phyloP scores from a whole-genome alignment of 2,329 filamentous ascomycete genomes.

The Gaeumannomyces sp. region DNA sequence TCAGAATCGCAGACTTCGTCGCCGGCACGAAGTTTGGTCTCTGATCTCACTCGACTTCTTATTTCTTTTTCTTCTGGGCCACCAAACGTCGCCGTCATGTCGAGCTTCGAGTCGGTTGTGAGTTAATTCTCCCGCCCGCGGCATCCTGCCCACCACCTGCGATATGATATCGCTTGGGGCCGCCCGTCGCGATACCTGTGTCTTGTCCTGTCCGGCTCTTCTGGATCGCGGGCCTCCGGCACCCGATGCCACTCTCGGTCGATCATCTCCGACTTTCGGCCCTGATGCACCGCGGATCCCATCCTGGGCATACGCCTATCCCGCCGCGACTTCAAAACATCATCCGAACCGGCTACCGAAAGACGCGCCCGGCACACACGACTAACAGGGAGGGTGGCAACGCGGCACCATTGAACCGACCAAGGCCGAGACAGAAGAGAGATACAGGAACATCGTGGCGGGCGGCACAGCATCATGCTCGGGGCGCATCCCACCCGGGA shows the following conservation, averaged over 20 bases:
- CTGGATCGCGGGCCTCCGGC: not conserved
- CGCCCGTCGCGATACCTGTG: conserved; percentile 11
- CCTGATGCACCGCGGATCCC: not conserved
- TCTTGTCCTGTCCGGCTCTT: not conserved
- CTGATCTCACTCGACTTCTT: conserved; percentile 13
- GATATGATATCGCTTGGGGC: not conserved
- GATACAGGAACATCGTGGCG: conserved; percentile 6
- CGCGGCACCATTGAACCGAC: not conserved
- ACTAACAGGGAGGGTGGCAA: not conserved
- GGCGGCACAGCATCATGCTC: not conserved
- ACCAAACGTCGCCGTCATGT: conserved; percentile 43
- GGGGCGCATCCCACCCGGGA: not conserved
- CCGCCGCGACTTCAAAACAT: not conserved
- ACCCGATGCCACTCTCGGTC: not conserved
- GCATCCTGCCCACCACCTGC: not conserved
- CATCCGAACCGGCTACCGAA: not conserved
- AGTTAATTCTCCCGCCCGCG: conserved; percentile 35
- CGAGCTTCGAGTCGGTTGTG: conserved; percentile 65
- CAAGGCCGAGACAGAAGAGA: not conserved
- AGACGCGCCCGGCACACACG: not conserved
- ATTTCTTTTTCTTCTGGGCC: not conserved
- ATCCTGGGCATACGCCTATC: not conserved
- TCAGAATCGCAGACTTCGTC: conserved; percentile 17
- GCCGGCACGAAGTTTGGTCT: conserved; percentile 19
- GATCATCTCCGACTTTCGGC: not conserved